Conservation (phyloP, 1,139 yeast species). For the Geotrichum australiense region DNA sequence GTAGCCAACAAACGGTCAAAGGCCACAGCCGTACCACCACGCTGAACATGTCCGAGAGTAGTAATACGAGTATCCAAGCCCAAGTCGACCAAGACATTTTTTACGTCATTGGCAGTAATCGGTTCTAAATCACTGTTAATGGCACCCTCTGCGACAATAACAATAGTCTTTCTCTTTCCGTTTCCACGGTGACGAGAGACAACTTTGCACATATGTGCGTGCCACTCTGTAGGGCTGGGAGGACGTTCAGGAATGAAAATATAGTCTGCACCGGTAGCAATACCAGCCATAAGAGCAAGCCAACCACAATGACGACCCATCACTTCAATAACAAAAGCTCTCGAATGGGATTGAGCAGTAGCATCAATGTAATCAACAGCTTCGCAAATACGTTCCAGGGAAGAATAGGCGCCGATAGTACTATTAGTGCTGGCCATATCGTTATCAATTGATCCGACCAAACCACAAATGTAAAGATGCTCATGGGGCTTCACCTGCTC, state of each 20-base stretch:
- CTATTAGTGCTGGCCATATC: slow-evolving; percentile 97
- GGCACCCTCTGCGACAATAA: slow-evolving; percentile 97
- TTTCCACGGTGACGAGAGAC: slow-evolving; percentile 70
- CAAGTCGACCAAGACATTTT: slow-evolving; percentile 67
- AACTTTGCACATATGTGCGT: slow-evolving; percentile 52
- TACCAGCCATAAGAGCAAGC: slow-evolving; percentile 95
- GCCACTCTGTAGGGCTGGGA: slow-evolving; percentile 61
- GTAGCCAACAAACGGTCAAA: slow-evolving; percentile 87
- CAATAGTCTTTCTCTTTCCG: slow-evolving; percentile 92
- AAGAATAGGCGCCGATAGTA: slow-evolving; percentile 93
- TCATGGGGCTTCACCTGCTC: slow-evolving; percentile 55
- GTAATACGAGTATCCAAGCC: slow-evolving; percentile 94
- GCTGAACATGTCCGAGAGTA: slow-evolving; percentile 92
- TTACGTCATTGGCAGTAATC: slow-evolving; percentile 71
- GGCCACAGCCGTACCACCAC: slow-evolving; percentile 98
- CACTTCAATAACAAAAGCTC: slow-evolving; percentile 96
- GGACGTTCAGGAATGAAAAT: slow-evolving; percentile 91
- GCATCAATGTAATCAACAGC: slow-evolving; percentile 95
- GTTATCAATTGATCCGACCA: slow-evolving; percentile 95
- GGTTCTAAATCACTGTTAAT: slow-evolving; percentile 76
- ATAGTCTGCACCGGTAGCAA: slow-evolving; percentile 92
- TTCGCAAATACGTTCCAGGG: slow-evolving; percentile 87
- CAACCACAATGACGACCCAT: slow-evolving; percentile 99
- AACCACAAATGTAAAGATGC: slow-evolving; percentile 83
- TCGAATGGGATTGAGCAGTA: slow-evolving; percentile 92